These are phyloP conservation scores for Trichophyton schoenleinii DNA, from an alignment of 2,329 filamentous ascomycete species.

Conservation along the genomic window DNA sequence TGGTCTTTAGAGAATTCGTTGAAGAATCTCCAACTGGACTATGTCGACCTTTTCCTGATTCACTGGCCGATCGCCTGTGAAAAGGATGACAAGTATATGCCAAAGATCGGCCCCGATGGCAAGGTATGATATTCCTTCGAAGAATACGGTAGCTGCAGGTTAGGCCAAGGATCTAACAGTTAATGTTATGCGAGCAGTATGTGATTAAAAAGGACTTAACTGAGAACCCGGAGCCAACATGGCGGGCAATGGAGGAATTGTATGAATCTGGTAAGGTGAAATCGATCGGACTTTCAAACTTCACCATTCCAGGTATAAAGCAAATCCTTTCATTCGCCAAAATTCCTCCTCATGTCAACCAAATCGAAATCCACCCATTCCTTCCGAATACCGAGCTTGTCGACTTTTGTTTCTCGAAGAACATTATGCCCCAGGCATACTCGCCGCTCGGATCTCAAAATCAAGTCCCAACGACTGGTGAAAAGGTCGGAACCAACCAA, in stretches of 20 bases:
- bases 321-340: conserved; percentile 17
- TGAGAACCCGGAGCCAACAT: conserved; percentile 50
- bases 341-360: conserved; percentile 38
- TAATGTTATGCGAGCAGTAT: conserved; percentile 42
- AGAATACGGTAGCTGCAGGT: not conserved
- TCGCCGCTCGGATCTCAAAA: conserved; percentile 51
- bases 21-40: conserved; percentile 51
- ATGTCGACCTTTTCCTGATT: conserved; percentile 59
- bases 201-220: conserved; percentile 53
- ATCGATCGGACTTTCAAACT: conserved; percentile 50
- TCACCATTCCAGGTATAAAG: conserved; percentile 12
- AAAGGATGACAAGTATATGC: conserved; percentile 36
- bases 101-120: conserved; percentile 40
- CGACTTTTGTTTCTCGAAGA: conserved; percentile 37
- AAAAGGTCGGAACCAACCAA: conserved; percentile 50
- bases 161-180: conserved; percentile 12
- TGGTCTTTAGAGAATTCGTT: conserved; percentile 49
- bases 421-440: conserved; percentile 44
- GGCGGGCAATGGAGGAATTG: conserved; percentile 53
- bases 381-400: conserved; percentile 40
- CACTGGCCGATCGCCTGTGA: conserved; percentile 48
- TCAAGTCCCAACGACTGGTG: conserved; percentile 55
- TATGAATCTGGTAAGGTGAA: conserved; percentile 46
- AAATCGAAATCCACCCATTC: conserved; percentile 43
- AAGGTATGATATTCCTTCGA: conserved; percentile 27